Evolutionary conservation across 495 filamentous ascomycete genomes (phyloP).

Genomic region (Penicillium taxi): DNA sequence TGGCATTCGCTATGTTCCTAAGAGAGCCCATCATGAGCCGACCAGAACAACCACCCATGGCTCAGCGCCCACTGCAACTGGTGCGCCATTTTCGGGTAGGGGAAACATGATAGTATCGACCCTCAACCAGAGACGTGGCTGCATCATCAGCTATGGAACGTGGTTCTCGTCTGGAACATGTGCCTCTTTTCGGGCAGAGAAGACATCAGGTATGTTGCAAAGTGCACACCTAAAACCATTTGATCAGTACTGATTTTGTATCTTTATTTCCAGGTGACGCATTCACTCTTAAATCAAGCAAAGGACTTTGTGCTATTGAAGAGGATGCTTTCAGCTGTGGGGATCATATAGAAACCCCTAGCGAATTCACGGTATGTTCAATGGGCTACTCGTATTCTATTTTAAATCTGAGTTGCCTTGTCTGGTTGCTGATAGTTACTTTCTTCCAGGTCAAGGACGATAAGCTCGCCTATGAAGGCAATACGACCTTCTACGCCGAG

Average conservation of each 20-base stretch:
- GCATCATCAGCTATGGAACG: conserved; percentile 58
- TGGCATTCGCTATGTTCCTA: conserved; percentile 63
- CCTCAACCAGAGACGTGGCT: conserved; percentile 48
- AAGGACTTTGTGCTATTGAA: conserved; percentile 48
- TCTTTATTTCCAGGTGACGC: conserved; percentile 29
- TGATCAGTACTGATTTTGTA: not conserved
- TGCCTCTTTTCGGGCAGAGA: conserved; percentile 54
- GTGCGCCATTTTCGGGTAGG: conserved; percentile 43
- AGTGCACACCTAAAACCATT: conserved; percentile 2
- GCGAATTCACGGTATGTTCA: conserved; percentile 43
- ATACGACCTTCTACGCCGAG: conserved; percentile 50
- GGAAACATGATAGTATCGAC: conserved; percentile 54
- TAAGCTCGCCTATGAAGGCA: conserved; percentile 41
- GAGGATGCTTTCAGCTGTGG: conserved; percentile 45
- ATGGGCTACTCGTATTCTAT: not conserved
- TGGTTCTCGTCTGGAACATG: conserved; percentile 67
- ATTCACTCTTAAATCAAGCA: conserved; percentile 55
- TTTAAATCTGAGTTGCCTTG: too few relatives aligned
- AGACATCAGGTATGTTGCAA: conserved; percentile 32
- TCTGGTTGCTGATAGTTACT: conserved; percentile 5
- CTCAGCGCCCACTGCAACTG: conserved; percentile 34
- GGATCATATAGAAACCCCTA: conserved; percentile 30
- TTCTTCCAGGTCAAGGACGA: conserved; percentile 27
- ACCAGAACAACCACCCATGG: conserved; percentile 29
- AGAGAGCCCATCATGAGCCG: conserved; percentile 33